Evolutionary conservation across 139 green algal genomes (phyloP).

Genomic region (Volvox africanus): DNA sequence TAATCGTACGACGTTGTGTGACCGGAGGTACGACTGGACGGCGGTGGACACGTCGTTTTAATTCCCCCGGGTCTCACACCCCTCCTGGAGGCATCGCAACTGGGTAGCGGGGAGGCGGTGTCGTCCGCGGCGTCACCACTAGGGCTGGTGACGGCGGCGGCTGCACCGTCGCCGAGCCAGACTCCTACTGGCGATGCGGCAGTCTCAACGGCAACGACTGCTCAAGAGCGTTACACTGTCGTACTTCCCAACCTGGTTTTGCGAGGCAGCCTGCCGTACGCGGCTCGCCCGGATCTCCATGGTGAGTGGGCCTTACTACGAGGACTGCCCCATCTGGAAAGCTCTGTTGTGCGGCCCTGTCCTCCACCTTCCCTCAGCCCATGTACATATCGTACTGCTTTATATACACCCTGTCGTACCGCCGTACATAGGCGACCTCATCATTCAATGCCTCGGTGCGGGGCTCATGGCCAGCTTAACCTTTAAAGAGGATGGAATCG

Average conservation of each 20-base stretch:
- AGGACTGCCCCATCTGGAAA: too few species aligned
- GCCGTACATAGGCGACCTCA: constrained; percentile 51
- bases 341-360: not conserved
- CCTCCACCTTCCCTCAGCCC: not conserved
- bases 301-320: not conserved
- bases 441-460: constrained; percentile 46
- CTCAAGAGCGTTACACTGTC: constrained; percentile 31
- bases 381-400: not conserved
- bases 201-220: not conserved
- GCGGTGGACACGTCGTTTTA: constrained; percentile 29
- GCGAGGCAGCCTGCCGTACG: constrained; percentile 1
- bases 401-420: not conserved
- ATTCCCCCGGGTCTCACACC: not conserved
- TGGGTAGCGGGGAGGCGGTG: too few species aligned
- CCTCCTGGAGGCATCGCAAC: not conserved
- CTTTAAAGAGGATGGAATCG: constrained; percentile 46
- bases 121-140: not conserved
- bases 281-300: not conserved
- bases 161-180: not conserved
- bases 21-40: constrained; percentile 17
- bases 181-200: not conserved
- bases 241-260: constrained; percentile 51
- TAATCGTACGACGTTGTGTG: too few species aligned
- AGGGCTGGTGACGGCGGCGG: not conserved
- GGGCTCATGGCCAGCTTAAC: constrained; percentile 42